A percentile compares a stretch with the other conserved stretches of the same genome.
phyloP scores from a whole-genome alignment of 2,329 filamentous ascomycete species.

The Cercospora beticola region DNA sequence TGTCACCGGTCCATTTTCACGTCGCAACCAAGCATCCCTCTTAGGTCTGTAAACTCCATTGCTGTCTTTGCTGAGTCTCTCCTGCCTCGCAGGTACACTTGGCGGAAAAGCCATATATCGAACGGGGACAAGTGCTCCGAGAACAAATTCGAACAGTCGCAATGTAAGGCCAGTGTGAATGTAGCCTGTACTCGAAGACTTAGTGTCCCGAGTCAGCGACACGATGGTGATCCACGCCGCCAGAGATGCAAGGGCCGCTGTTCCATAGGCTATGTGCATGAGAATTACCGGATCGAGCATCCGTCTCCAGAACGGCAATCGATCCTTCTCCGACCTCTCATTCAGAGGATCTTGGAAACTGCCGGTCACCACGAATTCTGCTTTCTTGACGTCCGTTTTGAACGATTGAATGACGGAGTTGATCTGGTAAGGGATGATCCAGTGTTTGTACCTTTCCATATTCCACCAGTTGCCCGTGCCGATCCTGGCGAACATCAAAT shows the following conservation, averaged over 20 bases:
- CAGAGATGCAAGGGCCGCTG: neutral
- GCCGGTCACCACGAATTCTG: constrained; percentile 15
- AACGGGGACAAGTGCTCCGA: constrained; percentile 2
- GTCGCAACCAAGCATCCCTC: neutral
- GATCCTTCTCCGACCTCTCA: constrained; percentile 1
- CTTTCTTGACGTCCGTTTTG: neutral
- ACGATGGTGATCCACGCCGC: neutral
- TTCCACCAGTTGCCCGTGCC: constrained; percentile 9
- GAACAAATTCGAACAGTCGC: constrained; percentile 1
- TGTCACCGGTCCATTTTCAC: neutral
- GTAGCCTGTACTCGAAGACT: neutral
- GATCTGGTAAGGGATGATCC: constrained; percentile 12
- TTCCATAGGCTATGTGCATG: neutral
- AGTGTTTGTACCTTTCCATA: constrained; percentile 10
- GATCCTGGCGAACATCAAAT: constrained; percentile 3
- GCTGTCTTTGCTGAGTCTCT: neutral
- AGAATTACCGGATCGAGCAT: neutral
- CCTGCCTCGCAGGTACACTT: neutral
- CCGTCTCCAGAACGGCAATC: neutral
- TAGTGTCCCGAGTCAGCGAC: neutral
- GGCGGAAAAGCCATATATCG: constrained; percentile 15
- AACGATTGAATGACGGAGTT: constrained; percentile 7
- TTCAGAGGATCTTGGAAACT: constrained; percentile 15
- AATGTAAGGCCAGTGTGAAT: constrained; percentile 9
- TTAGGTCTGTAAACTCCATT: neutral